Base-by-base conservation (phyloP, 352 stramenopile genomes). In the Globisporangium cylindrosporum region DNA sequence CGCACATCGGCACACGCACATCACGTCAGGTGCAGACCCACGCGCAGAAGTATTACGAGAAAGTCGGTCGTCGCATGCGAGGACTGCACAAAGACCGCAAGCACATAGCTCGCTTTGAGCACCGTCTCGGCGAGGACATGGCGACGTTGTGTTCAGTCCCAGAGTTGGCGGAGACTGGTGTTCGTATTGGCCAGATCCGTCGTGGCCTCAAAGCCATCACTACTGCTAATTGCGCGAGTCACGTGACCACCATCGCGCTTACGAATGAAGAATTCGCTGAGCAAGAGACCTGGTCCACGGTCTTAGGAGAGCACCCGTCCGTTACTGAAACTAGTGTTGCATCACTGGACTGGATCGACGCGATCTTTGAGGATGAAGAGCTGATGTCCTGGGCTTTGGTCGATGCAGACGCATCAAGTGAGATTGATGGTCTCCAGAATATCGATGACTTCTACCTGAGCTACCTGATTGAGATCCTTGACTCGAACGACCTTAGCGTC, bases 1-100 rank as follows among this genome's bases (percentile, higher is more conserved):
- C 69, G 18, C 53, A 58, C 14, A 71, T 83, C 20, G 64, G 73
- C 25, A 83, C 76, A 8, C 68, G 84, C 36, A 83, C 79, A 24
- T 68, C 82, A 14, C 75, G 84, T 8, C 84, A 92, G 66, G 81
- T 89, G 64, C 82, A 91, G 72, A 91, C 80, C 20, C 75, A 81
- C 57, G 73, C 73, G 4, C 72, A 81, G 66, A 81, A 81, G 64
- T 92, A 92, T 68, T 83, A 88, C 68, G 80, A 92, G 62, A 91
- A 92, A 68, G 82, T 92, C 66, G 77, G 80, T 59, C 79, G 84
- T 2, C 73, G 81, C n/a, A 67, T 89, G 56, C 82, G 84, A 4
- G 81, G 84, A 0, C 70, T 92, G 6, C 82, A 82, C 69, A 87
- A 88, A 59, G 48, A 55, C 27, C 81, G 48, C 69, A 89, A 82